A percentile compares a stretch with the other conserved stretches of the same genome.
phyloP scores from a whole-genome alignment of 495 filamentous ascomycete genomes.

The Penicillium cinerascens region DNA sequence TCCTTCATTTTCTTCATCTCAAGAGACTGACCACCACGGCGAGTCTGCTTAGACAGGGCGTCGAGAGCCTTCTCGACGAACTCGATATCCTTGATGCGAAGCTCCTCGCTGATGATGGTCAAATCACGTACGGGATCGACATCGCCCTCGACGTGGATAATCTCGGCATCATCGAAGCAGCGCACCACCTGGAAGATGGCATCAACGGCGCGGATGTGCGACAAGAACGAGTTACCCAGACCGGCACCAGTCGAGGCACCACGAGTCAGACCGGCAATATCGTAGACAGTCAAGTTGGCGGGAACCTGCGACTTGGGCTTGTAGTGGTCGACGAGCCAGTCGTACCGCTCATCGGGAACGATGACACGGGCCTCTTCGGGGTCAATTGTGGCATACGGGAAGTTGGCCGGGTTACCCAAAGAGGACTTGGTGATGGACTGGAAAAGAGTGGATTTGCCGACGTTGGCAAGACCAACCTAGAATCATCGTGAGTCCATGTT shows the following conservation, averaged over 20 bases:
- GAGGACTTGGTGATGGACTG: constrained; percentile 98
- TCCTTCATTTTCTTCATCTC: constrained; percentile 98
- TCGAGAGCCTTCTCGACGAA: constrained; percentile 95
- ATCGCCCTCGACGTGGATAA: constrained; percentile 99
- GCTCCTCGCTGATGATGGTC: constrained; percentile 93
- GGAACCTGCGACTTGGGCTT: constrained; percentile 94
- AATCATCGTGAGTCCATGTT: constrained; percentile 18
- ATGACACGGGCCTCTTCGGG: constrained; percentile 98
- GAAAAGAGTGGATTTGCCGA: constrained; percentile 99
- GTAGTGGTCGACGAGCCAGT: constrained; percentile 95
- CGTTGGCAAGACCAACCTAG: constrained; percentile 97
- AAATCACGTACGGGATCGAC: constrained; percentile 93
- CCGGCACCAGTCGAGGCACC: constrained; percentile 97
- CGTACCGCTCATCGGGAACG: constrained; percentile 92
- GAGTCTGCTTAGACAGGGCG: constrained; percentile 83
- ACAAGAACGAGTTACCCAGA: constrained; percentile 96
- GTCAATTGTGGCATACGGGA: constrained; percentile 98
- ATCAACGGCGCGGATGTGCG: constrained; percentile 98
- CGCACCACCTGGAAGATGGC: constrained; percentile 99
- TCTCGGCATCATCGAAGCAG: constrained; percentile 98
- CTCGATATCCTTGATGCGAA: constrained; percentile 98
- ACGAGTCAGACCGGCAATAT: constrained; percentile 96
- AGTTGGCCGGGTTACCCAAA: constrained; percentile 98
- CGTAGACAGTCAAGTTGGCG: constrained; percentile 97
- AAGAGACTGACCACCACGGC: constrained; percentile 88